phyloP scores from a whole-genome alignment of 2,329 filamentous ascomycete genomes.

The Didymella pomorum region DNA sequence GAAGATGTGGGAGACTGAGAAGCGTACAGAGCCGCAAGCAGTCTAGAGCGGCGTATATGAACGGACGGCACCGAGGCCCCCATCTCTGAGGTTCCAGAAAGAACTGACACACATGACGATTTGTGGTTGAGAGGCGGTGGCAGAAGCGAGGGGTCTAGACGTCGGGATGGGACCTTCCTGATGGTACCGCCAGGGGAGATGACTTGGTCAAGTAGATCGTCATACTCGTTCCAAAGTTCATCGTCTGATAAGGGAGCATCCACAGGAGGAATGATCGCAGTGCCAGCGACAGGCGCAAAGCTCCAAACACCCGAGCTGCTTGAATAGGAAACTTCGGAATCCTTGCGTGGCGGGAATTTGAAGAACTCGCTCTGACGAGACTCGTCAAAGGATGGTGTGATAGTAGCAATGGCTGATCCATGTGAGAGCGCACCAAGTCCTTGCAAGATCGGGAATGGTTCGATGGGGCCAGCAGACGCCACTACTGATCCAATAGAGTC shows the following conservation, averaged over 20 bases:
- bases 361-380: conserved; percentile 69
- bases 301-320: conserved; percentile 70
- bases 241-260: conserved; percentile 75
- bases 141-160: conserved; percentile 41
- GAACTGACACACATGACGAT: conserved; percentile 27
- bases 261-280: conserved; percentile 70
- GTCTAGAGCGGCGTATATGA: conserved; percentile 59
- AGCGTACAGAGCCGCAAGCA: conserved; percentile 60
- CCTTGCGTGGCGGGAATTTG: conserved; percentile 74
- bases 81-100: conserved; percentile 43
- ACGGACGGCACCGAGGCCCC: conserved; percentile 46
- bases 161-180: conserved; percentile 18
- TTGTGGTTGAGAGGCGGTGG: conserved; percentile 41
- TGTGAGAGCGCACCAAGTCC: conserved; percentile 46
- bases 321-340: conserved; percentile 72
- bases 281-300: conserved; percentile 63
- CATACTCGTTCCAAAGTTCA: conserved; percentile 93
- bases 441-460: conserved; percentile 48
- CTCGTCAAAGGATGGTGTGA: conserved; percentile 43
- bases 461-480: conserved; percentile 40
- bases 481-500: conserved; percentile 41
- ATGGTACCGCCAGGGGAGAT: conserved; percentile 51
- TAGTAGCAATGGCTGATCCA: conserved; percentile 50
- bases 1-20: conserved; percentile 60
- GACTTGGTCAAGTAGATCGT: conserved; percentile 82